phyloP scores from a whole-genome alignment of 1,284 basidiomycete species.

The Veloboletus limbatus region DNA sequence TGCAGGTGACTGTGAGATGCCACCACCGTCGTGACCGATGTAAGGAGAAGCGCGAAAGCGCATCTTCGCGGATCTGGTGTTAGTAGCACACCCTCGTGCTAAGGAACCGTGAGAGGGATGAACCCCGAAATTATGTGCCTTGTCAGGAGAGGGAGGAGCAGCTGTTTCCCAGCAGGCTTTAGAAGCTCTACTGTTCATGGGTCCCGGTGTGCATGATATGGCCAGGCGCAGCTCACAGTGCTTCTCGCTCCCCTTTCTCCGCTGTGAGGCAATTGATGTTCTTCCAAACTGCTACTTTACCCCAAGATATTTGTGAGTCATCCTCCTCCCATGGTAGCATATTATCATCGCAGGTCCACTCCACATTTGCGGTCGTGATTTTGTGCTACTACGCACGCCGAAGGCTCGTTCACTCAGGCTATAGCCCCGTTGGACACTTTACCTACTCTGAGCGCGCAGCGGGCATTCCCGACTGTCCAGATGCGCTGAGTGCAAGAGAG shows the following conservation, averaged over 20 bases:
- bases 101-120: not conserved
- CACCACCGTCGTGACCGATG: not conserved
- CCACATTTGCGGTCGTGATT: not conserved
- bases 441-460: too few species aligned
- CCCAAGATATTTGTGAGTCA: not conserved
- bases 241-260: not conserved
- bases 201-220: not conserved
- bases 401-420: not conserved
- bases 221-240: not conserved
- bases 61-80: not conserved
- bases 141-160: not conserved
- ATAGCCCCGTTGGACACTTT: not conserved
- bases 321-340: too few species aligned
- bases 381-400: not conserved
- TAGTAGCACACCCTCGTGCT: not conserved
- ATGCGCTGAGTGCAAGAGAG: too few species aligned
- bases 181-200: not conserved
- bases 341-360: not conserved
- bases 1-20: not conserved
- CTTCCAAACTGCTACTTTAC: too few species aligned
- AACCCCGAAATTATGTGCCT: slow-evolving; percentile 1
- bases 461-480: too few species aligned
- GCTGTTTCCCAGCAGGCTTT: not conserved
- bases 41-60: not conserved
- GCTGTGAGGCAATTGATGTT: not conserved